Evolutionary conservation across 108 stramenopile species (phyloP).

Genomic region (Cyclotella atomus): DNA sequence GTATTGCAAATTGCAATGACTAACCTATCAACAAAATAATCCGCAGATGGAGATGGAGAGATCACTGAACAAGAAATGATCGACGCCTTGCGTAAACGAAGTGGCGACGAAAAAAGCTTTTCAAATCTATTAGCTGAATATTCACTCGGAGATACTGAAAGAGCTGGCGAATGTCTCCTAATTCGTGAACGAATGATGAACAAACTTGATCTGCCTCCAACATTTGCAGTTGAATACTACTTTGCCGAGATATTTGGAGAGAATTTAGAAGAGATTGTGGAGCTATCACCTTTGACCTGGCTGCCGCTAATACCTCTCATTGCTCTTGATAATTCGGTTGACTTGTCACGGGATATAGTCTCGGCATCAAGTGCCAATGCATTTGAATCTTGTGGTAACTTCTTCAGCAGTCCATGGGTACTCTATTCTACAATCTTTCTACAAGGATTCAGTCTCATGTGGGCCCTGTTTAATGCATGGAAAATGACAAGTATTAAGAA

Average conservation of each 20-base stretch:
- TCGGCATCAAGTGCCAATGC: slow-evolving; percentile 42
- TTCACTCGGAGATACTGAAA: slow-evolving; percentile 5
- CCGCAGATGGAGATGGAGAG: slow-evolving; percentile 51
- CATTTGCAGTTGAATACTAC: slow-evolving; percentile 42
- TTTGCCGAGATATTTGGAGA: slow-evolving; percentile 46
- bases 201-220: slow-evolving; percentile 1
- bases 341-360: slow-evolving; percentile 38
- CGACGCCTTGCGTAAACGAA: slow-evolving; percentile 12
- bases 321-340: slow-evolving; percentile 44
- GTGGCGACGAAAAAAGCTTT: not conserved
- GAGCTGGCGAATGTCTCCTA: slow-evolving; percentile 37
- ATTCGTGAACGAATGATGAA: slow-evolving; percentile 39
- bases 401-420: slow-evolving; percentile 34
- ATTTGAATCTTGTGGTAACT: slow-evolving; percentile 36
- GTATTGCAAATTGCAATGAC: no score
- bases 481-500: slow-evolving; percentile 39
- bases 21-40: no score
- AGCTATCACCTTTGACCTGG: slow-evolving; percentile 34
- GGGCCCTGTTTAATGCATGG: slow-evolving; percentile 54
- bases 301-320: slow-evolving; percentile 41
- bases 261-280: slow-evolving; percentile 53
- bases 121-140: not conserved
- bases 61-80: slow-evolving; percentile 36
- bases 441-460: slow-evolving; percentile 15
- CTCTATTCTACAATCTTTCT: slow-evolving; percentile 25